These are phyloP conservation scores for Eucalyptus sp. DNA, from an alignment of 345 rosid genomes.

Conservation along the genomic window DNA sequence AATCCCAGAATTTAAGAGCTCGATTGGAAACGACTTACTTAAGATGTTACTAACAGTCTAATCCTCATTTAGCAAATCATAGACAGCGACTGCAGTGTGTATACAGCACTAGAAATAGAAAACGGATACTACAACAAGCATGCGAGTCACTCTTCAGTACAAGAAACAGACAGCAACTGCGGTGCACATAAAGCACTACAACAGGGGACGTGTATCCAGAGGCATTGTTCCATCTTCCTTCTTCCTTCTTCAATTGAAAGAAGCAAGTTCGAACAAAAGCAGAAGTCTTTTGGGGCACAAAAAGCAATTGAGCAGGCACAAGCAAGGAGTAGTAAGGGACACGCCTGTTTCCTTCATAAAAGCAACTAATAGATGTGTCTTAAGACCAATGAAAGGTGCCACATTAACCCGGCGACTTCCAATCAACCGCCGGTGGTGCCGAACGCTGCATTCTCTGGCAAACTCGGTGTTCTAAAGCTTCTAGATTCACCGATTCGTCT, in stretches of 20 bases:
- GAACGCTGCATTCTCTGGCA: neutral
- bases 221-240: neutral
- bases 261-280: neutral
- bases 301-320: neutral
- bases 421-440: neutral
- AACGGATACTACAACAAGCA: neutral
- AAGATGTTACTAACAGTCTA: neutral
- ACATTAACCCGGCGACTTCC: neutral
- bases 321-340: neutral
- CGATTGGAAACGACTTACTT: neutral
- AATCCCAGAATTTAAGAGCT: neutral
- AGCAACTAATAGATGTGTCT: neutral
- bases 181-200: neutral
- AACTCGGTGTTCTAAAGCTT: neutral
- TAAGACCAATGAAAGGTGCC: neutral
- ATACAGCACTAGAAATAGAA: neutral
- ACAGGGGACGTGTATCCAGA: neutral
- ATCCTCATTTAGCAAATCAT: neutral
- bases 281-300: neutral
- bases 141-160: neutral
- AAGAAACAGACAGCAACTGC: neutral
- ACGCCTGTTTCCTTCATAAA: neutral
- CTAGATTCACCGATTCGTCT: neutral
- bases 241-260: neutral
- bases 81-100: neutral